phyloP scores from a whole-genome alignment of 371 early-diverging fungal species.

The Mucor saturninus region DNA sequence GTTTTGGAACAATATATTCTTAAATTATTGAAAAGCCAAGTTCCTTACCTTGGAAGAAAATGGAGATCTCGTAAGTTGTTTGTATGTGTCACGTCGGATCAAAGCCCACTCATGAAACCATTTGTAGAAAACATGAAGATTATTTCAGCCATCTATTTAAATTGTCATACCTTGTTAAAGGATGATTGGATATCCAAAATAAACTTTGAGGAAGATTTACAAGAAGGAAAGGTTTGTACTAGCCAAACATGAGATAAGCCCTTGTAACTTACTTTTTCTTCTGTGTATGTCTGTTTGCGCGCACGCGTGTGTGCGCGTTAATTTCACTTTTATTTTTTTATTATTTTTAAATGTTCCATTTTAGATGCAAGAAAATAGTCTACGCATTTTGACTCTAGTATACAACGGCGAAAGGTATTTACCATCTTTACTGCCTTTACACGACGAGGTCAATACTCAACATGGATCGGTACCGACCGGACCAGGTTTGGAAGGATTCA shows the following conservation, averaged over 20 bases:
- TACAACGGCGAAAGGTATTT: slow-evolving; percentile 69
- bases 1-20: slow-evolving; percentile 74
- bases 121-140: slow-evolving; percentile 73
- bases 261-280: neutral
- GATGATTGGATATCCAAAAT: slow-evolving; percentile 77
- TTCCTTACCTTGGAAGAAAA: slow-evolving; percentile 80
- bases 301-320: too few species aligned
- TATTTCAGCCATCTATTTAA: slow-evolving; percentile 78
- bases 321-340: too few species aligned
- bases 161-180: slow-evolving; percentile 64
- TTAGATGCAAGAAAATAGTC: slow-evolving; percentile 66
- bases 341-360: neutral
- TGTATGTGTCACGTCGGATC: neutral
- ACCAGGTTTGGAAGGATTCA: slow-evolving; percentile 2
- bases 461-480: neutral
- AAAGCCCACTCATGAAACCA: neutral
- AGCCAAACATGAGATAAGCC: neutral
- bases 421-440: slow-evolving; percentile 40
- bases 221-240: slow-evolving; percentile 66
- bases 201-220: slow-evolving; percentile 70
- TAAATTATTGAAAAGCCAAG: slow-evolving; percentile 79
- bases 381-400: slow-evolving; percentile 62
- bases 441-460: slow-evolving; percentile 24
- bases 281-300: too few species aligned
- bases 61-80: slow-evolving; percentile 70